Evolutionary conservation across 257 asterid genomes (phyloP), one percentile per base, ranked within the genome.

Genomic region (Salvia rosmarinus): DNA sequence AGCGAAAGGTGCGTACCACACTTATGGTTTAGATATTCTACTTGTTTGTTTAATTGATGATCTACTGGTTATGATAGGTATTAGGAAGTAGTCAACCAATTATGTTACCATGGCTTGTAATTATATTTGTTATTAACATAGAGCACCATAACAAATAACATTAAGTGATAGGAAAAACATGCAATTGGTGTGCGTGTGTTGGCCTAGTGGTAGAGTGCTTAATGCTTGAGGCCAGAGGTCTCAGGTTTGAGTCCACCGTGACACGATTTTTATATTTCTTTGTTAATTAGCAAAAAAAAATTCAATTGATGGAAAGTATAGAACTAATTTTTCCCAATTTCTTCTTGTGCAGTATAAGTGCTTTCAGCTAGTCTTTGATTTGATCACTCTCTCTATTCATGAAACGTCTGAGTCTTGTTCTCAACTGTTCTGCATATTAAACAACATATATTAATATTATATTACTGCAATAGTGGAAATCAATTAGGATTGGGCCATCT

Each of bases 1-100:
- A 90, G 80, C 86, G 97, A 79, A 93, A 93, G 98, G 98, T 93
- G 81, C 76, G 50, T 13, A 44, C 61, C 23, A 6, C 60, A 25
- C 16, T 61, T 64, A 21, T 40, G 28, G 19, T 73, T 68, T 70
- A 25, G 20, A 21, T 56, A 47, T 66, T 40, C 51, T n/a, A 20
- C 16, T 43, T 46, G 32, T 65, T 21, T 23, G 34, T 42, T 47
- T 54, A 52, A 40, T 52, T 23, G 75, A 59, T 75, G 35, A 13
- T 39, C 35, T 73, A n/a, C 55, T 61, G 6, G 44, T 61, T 37
- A 61, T 42, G 35, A 42, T 44, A 7, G 20, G 6, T 1, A 55
- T 49, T 43, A 3, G 12, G 19, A 12, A 12, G 19, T 43, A 51
- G 6, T 51, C 11, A n/a, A 55, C 51, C 35, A 35, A 30, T 30